phyloP scores from a whole-genome alignment of 2,329 filamentous ascomycete species.

The Apiospora kogelbergensis region DNA sequence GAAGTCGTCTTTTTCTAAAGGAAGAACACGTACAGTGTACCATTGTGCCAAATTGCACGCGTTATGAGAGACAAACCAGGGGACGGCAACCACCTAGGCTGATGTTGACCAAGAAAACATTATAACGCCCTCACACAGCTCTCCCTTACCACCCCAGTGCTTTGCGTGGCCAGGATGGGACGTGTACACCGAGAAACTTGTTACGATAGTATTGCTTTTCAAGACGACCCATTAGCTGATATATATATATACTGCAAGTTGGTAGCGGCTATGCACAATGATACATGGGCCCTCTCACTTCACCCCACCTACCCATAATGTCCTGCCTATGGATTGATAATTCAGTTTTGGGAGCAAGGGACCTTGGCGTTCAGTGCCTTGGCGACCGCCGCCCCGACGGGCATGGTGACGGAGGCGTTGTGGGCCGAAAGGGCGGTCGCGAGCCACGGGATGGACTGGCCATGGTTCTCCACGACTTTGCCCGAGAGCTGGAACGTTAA shows the following conservation, averaged over 20 bases:
- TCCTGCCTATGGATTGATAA: no score
- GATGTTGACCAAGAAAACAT: not conserved
- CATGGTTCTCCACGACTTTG: conserved; percentile 49
- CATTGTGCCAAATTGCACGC: not conserved
- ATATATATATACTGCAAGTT: not conserved
- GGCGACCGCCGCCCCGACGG: conserved; percentile 45
- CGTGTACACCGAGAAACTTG: not conserved
- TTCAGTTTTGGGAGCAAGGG: not conserved
- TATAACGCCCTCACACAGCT: not conserved
- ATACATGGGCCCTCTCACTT: no score
- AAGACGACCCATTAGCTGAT: not conserved
- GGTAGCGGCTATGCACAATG: no score
- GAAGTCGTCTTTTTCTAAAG: not conserved
- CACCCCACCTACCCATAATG: no score
- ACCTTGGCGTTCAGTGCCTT: not conserved
- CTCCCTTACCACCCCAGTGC: not conserved
- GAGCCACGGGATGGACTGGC: conserved; percentile 56
- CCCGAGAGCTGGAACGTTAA: conserved; percentile 57
- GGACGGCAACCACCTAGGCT: not conserved
- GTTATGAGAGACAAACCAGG: not conserved
- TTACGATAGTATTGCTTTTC: not conserved
- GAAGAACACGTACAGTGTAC: not conserved
- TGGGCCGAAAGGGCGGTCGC: conserved; percentile 51
- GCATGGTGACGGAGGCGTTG: conserved; percentile 52
- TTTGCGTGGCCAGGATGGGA: not conserved